Base-by-base conservation (phyloP, 108 stramenopile genomes). In the Skeletonema costatum region DNA sequence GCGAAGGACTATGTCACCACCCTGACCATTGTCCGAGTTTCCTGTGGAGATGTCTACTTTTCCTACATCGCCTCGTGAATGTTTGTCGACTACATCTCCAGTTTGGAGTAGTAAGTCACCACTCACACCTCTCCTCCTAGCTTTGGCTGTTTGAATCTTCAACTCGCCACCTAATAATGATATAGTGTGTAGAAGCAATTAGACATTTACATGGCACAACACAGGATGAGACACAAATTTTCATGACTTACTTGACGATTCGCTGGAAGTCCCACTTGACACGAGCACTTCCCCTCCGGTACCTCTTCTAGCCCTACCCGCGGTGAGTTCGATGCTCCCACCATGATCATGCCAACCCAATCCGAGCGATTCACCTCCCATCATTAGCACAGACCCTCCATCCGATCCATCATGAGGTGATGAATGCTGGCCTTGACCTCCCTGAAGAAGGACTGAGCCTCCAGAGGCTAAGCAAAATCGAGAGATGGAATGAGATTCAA, bases 321-420 rank as follows among this genome's bases (percentile, higher is more conserved):
- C 31, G 19, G 61, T 74, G 46, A 66, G 25, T 13, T 69, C 30
- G 17, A 80, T 67, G 35, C 59, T 62, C 30, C 78, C 77, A 21
- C 69, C 77, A 30, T 58, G 19, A 48, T 78, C 70, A 7, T 39
- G 19, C 25, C 33, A 50, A 30, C 68, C 63, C 17, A 32, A 39
- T 16, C 77, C 77, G 32, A 46, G 60, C 8, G 64, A 58, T 17
- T 71, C 39, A 17, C 77, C 77, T 17, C 61, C 77, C 33, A 17
- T 41, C 2, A 78, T 7, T 14, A 36, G 39, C 7, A 78, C 69
- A 19, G 64, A 71, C n/a, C 70, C 70, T 21, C 77, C 77, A 39
- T 51, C 70, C 5, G 69, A 25, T 16, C 62, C 63, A 31, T 71
- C 59, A 3, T 68, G 60, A n/a, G 61, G 42, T 14, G 44, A 21